Evolutionary conservation across 306 rosid genomes (phyloP).

Genomic region (Elaeagnus macrophylla): DNA sequence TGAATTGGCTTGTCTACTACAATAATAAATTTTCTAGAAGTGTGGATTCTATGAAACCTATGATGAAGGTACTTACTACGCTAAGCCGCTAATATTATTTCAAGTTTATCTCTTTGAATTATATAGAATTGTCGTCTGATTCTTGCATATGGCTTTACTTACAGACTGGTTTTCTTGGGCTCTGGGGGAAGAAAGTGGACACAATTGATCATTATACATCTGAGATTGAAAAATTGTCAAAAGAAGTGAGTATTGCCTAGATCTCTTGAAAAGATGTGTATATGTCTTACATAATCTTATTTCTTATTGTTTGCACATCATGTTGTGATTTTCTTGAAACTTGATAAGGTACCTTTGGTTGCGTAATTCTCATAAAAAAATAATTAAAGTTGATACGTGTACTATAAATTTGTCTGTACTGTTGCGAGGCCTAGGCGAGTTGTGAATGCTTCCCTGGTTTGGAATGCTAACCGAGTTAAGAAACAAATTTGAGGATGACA

Average conservation of each 20-base stretch:
- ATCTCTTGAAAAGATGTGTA: conserved; percentile 3
- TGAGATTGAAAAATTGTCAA: conserved; percentile 55
- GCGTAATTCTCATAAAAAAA: neutral
- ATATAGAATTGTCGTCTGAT: conserved; percentile 1
- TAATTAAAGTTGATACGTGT: too few relatives aligned
- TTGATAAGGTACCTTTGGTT: neutral
- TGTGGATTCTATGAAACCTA: conserved; percentile 35
- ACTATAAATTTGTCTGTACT: too few relatives aligned
- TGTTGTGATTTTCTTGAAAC: neutral
- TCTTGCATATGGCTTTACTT: conserved; percentile 4
- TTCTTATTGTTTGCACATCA: neutral
- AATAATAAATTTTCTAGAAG: conserved; percentile 58
- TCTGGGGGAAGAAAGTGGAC: conserved; percentile 65
- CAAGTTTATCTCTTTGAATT: conserved; percentile 9
- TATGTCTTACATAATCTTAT: neutral
- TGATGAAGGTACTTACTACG: conserved; percentile 48
- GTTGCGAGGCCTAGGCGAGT: too few relatives aligned
- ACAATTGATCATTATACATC: conserved; percentile 53
- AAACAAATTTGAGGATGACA: too few relatives aligned
- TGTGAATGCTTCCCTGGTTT: too few relatives aligned
- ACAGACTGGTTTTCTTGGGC: conserved; percentile 93
- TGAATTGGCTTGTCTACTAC: conserved; percentile 86
- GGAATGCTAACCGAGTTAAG: too few relatives aligned
- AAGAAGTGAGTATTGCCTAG: conserved; percentile 48
- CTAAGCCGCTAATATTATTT: conserved; percentile 4